These are phyloP conservation scores for Butyriboletus appendiculatus DNA, from an alignment of 1,284 basidiomycete species.

Conservation along the genomic window DNA sequence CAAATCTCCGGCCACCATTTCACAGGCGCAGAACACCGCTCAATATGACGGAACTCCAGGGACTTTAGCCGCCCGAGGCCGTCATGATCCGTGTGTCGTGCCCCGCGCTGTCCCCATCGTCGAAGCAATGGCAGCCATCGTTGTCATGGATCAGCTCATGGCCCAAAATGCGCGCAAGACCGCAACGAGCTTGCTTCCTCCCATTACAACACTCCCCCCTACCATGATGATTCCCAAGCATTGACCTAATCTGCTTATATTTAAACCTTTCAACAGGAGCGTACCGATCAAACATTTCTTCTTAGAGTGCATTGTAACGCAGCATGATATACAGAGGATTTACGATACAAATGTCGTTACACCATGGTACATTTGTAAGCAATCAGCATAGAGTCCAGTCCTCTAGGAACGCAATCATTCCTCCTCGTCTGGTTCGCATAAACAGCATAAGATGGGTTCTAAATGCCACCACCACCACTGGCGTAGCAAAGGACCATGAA, in stretches of 20 bases:
- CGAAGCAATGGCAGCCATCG: constrained; percentile 96
- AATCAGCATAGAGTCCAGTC: neutral
- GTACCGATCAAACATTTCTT: neutral
- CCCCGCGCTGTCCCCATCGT: constrained; percentile 98
- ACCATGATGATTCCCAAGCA: constrained; percentile 72
- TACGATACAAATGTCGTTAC: constrained; percentile 15
- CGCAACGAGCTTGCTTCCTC: constrained; percentile 66
- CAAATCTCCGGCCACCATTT: constrained; percentile 98
- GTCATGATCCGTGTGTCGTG: constrained; percentile 98
- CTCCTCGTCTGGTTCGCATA: constrained; percentile 36
- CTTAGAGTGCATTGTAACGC: constrained; percentile 4
- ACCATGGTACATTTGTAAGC: neutral
- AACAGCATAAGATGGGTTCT: constrained; percentile 61
- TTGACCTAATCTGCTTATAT: constrained; percentile 8
- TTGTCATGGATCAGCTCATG: constrained; percentile 91
- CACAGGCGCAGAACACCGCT: constrained; percentile 87
- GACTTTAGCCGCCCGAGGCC: constrained; percentile 85
- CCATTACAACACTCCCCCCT: constrained; percentile 82
- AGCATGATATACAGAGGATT: constrained; percentile 11
- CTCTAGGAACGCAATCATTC: constrained; percentile 16
- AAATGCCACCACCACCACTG: constrained; percentile 83
- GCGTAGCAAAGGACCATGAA: neutral
- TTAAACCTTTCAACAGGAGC: constrained; percentile 9
- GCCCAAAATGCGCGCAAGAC: constrained; percentile 82
- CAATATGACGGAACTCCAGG: constrained; percentile 93